These are phyloP conservation scores for Nicotiana noctiflora DNA, from an alignment of 257 asterid species.

Conservation along the genomic window DNA sequence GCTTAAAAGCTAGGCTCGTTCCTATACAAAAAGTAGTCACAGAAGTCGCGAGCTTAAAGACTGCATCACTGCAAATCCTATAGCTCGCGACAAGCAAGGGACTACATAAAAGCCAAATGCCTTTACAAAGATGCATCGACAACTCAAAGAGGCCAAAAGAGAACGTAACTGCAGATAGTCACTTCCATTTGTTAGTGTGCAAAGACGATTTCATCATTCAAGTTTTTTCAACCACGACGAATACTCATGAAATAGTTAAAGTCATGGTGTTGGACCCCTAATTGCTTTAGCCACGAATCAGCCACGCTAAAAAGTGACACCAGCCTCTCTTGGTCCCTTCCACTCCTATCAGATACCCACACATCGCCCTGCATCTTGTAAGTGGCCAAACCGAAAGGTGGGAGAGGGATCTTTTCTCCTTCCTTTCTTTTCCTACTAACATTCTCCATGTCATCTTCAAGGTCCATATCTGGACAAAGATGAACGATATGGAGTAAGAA, in stretches of 20 bases:
- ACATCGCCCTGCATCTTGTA: conserved; percentile 48
- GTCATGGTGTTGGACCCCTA: conserved; percentile 85
- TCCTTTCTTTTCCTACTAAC: conserved; percentile 22
- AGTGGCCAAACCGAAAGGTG: conserved; percentile 48
- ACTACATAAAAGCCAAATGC: neutral
- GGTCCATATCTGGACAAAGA: conserved; percentile 31
- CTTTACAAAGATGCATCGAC: neutral
- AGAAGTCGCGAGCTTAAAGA: neutral
- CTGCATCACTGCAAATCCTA: neutral
- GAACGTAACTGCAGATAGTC: neutral
- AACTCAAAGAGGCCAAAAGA: neutral
- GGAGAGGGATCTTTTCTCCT: conserved; percentile 36
- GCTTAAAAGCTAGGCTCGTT: neutral
- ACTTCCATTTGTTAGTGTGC: neutral
- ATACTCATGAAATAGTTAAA: conserved; percentile 68
- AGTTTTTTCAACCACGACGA: conserved; percentile 38
- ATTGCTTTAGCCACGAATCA: conserved; percentile 93
- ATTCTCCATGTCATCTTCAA: conserved; percentile 23
- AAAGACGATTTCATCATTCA: neutral
- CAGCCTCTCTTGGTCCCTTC: conserved; percentile 46
- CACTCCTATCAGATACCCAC: conserved; percentile 38
- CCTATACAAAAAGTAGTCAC: conserved; percentile 1
- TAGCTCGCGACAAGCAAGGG: neutral
- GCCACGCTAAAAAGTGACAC: conserved; percentile 71
- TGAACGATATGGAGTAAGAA: neutral